Base-by-base conservation (phyloP, 2,329 filamentous ascomycete species). In the Atkinsonella texensis region DNA sequence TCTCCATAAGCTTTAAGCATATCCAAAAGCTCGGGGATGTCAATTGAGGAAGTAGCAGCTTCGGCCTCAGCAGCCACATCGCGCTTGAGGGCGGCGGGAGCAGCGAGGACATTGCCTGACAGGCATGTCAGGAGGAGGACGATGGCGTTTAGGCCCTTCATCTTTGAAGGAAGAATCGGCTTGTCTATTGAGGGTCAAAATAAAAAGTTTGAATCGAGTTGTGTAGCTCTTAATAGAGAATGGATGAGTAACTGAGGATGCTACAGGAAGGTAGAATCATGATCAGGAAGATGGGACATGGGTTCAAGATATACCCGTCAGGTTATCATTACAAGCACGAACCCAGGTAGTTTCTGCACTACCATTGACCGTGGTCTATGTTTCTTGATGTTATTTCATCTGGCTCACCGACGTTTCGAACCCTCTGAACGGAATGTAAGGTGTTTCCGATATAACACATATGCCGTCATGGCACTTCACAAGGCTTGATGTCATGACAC, bases 41-140 rank as follows among this genome's bases (percentile, higher is more conserved):
- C 41, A 17, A 15, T n/a, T 18, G 39, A n/a, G 39, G 20, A 4
- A 28, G 5, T 28, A 28, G 28, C 13, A 20, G 15, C 42, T 13
- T 32, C 8, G 15, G n/a, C 42, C 11, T 42, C 11, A 28, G 28
- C 28, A 28, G 28, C 28, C 28, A 7, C 28, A 6, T 28, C 28
- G 28, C 28, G 28, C 28, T 28, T 5, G 5, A 23, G 40, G 20
- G 15, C 33, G 10, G 23, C 13, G 17, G 50, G 50, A 8, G 38
- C 17, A 31, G 50, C 50, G 20, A 51, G 18, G 31, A 42, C 44
- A n/a, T 38, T 51, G 44, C 50, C 38, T n/a, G 38, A 35, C 9
- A 42, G 44, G 44, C 50, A 51, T 17, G 50, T 42, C 23, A 51
- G 28, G 44, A 51, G 50, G 13, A 51, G 44, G 40, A 51, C n/a